These are phyloP conservation scores for Colletotrichum musicola DNA, from an alignment of 2,329 filamentous ascomycete species.

Conservation along the genomic window DNA sequence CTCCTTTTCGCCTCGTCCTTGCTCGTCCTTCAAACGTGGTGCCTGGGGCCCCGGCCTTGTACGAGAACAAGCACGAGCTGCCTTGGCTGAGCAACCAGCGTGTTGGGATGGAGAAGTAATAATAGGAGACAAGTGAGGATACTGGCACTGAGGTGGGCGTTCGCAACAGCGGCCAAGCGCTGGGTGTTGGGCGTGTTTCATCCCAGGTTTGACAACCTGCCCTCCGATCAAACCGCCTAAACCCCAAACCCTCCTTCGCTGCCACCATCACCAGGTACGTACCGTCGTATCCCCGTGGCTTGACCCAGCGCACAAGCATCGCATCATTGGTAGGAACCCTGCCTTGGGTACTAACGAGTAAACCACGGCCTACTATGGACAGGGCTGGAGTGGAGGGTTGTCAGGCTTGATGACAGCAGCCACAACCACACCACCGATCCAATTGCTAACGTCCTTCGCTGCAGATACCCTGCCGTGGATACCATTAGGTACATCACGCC, in stretches of 20 bases:
- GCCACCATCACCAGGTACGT: neutral
- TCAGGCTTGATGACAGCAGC: neutral
- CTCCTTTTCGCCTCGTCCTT: slow-evolving; percentile 23
- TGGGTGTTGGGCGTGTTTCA: slow-evolving; percentile 30
- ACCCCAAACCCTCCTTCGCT: neutral
- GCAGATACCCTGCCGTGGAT: too few species aligned
- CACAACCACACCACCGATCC: neutral
- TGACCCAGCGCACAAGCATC: slow-evolving; percentile 9
- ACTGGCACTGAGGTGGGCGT: neutral
- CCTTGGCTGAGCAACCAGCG: neutral
- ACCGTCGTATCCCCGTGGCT: neutral
- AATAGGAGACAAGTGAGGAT: neutral
- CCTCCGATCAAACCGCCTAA: slow-evolving; percentile 30
- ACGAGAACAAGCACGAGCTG: neutral
- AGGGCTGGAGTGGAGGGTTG: slow-evolving; percentile 9
- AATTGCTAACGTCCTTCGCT: neutral
- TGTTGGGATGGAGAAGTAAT: neutral
- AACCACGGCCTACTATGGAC: slow-evolving; percentile 7
- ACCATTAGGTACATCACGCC: neutral
- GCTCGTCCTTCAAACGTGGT: slow-evolving; percentile 16
- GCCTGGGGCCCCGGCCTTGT: neutral
- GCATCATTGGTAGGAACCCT: neutral
- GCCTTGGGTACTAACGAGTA: neutral
- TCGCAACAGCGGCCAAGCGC: slow-evolving; percentile 28
- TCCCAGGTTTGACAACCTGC: slow-evolving; percentile 38